Evolutionary conservation across 805 yeast species (phyloP), one percentile per base, ranked within the genome.

Genomic region (Yamadazyma akitaensis): DNA sequence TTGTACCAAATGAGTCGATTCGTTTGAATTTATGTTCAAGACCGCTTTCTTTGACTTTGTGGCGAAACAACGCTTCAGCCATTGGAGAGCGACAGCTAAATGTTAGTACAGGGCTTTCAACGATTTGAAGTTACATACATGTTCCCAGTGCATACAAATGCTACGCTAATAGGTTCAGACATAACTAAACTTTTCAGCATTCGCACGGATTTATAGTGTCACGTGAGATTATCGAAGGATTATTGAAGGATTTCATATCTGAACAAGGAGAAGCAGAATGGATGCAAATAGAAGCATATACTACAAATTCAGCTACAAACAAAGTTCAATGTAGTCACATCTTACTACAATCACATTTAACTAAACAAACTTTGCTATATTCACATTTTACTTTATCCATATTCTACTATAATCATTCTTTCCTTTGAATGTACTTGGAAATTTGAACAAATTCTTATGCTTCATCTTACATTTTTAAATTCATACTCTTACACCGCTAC

Each of bases 61-160:
- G 81, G 40, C 72, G 73, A 67, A 91, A 89, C 1, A 90, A 88
- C 0, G 97, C 97, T 61, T 92, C 97, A 0, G 98, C 97, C 98
- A 91, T 92, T 12, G 98, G 98, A 2, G 97, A 89, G 41, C 97
- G 91, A 60, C 97, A 90, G 18, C 87, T 82, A 32, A 11, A 16
- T 30, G 43, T 40, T 40, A 40, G 43, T 40, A 30, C 6, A 11
- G 32, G 9, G 32, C 5, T 9, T 28, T 11, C 12, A 28, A 21
- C 40, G 16, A 19, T 16, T 9, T 33, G 45, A 32, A 25, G 18
- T 9, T 49, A 73, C 86, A 54, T 71, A 82, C 84, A 88, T 88
- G 64, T 91, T 91, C 3, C 97, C 97, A 21, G 89, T 72, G 59
- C 97, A 91, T 0, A 90, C 92, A 62, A 91, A 90, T 0, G 95